Conservation (phyloP, 768 basidiomycete genomes). For the Pisolithus sp. region DNA sequence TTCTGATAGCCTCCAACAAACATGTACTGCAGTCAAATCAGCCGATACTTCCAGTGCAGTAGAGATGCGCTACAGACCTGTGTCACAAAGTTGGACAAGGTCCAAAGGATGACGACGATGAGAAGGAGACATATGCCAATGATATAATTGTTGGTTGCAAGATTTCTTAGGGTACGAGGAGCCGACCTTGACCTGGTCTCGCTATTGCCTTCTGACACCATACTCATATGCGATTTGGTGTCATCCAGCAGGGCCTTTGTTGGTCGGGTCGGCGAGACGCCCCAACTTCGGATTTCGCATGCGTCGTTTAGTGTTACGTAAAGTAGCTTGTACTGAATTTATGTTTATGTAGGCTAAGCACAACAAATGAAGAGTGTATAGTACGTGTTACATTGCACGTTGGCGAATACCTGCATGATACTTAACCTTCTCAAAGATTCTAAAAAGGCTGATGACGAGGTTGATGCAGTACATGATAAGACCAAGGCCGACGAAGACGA, state of each 20-base stretch:
- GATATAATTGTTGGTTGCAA: conserved; percentile 32
- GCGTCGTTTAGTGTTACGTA: too few relatives aligned
- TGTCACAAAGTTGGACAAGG: conserved; percentile 79
- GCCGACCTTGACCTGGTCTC: conserved; percentile 8
- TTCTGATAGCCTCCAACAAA: conserved; percentile 75
- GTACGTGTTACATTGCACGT: conserved; percentile 8
- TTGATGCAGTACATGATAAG: conserved; percentile 78
- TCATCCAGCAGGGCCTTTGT: too few relatives aligned
- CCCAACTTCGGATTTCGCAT: too few relatives aligned
- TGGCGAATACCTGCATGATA: conserved; percentile 43
- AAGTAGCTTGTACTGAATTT: too few relatives aligned
- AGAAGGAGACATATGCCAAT: conserved; percentile 66
- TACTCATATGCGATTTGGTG: conserved; percentile 10
- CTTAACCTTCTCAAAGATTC: conserved; percentile 88
- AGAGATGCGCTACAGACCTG: conserved; percentile 42
- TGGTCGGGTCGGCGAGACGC: too few relatives aligned
- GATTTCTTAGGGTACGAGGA: neutral
- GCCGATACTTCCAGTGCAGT: neutral
- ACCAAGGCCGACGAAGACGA: conserved; percentile 71
- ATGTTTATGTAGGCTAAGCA: too few relatives aligned
- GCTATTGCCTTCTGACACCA: conserved; percentile 9
- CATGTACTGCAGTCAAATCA: conserved; percentile 33
- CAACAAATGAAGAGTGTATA: too few relatives aligned
- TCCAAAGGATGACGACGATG: conserved; percentile 83
- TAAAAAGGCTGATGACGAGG: conserved; percentile 76